These are phyloP conservation scores for Gnaphalium uliginosum DNA, from an alignment of 129 eudicot species.

Conservation along the genomic window DNA sequence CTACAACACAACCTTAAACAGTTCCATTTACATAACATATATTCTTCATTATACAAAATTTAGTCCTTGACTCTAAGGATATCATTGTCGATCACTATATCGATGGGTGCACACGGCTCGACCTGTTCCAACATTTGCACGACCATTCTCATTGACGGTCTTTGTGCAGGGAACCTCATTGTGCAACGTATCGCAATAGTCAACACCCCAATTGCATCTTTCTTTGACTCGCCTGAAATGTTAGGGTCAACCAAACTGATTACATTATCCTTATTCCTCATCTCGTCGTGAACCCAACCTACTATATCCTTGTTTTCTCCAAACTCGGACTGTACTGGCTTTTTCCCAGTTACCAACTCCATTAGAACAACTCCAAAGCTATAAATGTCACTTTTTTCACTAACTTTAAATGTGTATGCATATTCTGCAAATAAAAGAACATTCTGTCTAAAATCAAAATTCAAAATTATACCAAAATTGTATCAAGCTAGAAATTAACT, in stretches of 20 bases:
- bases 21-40: slow-evolving; percentile 4
- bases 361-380: slow-evolving; percentile 71
- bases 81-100: slow-evolving; percentile 28
- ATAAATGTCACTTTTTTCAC: slow-evolving; percentile 62
- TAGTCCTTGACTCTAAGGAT: background rate
- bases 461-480: no score
- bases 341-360: slow-evolving; percentile 67
- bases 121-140: slow-evolving; percentile 67
- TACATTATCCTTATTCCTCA: slow-evolving; percentile 30
- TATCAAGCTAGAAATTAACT: no score
- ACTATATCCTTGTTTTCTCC: slow-evolving; percentile 61
- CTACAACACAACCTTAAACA: background rate
- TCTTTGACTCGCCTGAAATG: slow-evolving; percentile 35
- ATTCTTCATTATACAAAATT: background rate
- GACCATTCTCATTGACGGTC: slow-evolving; percentile 73
- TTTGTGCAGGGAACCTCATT: slow-evolving; percentile 44
- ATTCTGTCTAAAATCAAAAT: no score
- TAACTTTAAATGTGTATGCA: slow-evolving; percentile 58
- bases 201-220: slow-evolving; percentile 44
- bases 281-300: slow-evolving; percentile 41
- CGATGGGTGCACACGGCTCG: slow-evolving; percentile 27
- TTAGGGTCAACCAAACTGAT: slow-evolving; percentile 43
- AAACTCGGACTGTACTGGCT: slow-evolving; percentile 49
- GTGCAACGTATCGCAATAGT: slow-evolving; percentile 63
- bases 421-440: slow-evolving; percentile 37